Conservation (phyloP, 345 rosid species). For the Linum usitatissimum region DNA sequence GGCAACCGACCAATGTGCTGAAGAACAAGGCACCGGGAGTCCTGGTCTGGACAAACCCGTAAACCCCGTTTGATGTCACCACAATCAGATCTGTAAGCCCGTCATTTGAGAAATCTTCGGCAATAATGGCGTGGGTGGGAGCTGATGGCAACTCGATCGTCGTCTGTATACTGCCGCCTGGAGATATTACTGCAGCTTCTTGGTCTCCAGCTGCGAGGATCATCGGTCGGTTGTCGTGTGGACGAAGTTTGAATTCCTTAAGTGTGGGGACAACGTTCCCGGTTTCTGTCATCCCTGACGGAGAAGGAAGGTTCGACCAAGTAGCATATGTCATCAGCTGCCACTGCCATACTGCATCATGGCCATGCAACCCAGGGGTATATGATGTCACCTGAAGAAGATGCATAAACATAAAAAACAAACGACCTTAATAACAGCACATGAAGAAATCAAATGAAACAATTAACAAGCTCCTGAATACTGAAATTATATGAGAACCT, state of each 20-base stretch:
- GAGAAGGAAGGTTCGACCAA: conserved; percentile 92
- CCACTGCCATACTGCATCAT: conserved; percentile 35
- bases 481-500: too few relatives aligned
- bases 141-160: conserved; percentile 71
- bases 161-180: conserved; percentile 70
- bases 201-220: conserved; percentile 96
- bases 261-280: conserved; percentile 72
- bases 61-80: conserved; percentile 76
- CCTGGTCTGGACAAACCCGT: conserved; percentile 91
- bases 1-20: conserved; percentile 93
- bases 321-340: conserved; percentile 63
- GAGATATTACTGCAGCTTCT: conserved; percentile 70
- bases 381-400: conserved; percentile 74
- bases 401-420: not conserved
- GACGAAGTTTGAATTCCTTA: conserved; percentile 57
- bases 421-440: too few relatives aligned
- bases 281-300: conserved; percentile 75
- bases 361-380: conserved; percentile 73
- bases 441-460: not conserved
- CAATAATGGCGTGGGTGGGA: conserved; percentile 70
- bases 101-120: conserved; percentile 84
- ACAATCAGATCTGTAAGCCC: conserved; percentile 84
- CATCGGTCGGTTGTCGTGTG: conserved; percentile 72
- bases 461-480: too few relatives aligned
- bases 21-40: conserved; percentile 98